These are phyloP conservation scores for Tulasnella sp. DNA, from an alignment of 768 basidiomycete species.

Conservation along the genomic window DNA sequence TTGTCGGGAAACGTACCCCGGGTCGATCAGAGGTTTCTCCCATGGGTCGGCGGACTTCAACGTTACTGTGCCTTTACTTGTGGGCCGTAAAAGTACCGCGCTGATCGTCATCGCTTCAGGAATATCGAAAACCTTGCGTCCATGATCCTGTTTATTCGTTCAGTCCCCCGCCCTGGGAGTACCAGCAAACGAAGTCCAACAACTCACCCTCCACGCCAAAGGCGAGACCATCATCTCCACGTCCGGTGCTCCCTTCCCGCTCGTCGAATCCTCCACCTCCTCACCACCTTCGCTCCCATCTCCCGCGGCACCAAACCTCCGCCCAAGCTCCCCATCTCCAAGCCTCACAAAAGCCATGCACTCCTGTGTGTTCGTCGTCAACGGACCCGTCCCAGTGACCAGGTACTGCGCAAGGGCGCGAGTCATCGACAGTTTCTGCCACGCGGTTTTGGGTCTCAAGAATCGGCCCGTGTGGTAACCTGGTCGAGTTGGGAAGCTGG, in stretches of 20 bases:
- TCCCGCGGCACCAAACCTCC: background rate
- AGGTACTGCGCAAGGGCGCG: background rate
- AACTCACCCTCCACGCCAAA: background rate
- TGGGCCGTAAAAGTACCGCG: background rate
- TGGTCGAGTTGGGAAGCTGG: background rate
- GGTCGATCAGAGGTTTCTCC: background rate
- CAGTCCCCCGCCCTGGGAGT: background rate
- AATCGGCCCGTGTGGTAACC: background rate
- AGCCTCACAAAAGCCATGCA: constrained; percentile 12
- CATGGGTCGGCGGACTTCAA: background rate
- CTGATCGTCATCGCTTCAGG: background rate
- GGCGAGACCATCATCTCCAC: constrained; percentile 26
- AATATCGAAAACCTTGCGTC: background rate
- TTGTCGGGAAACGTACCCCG: background rate
- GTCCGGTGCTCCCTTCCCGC: constrained; percentile 24
- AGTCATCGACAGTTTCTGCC: background rate
- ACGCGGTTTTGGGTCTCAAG: background rate
- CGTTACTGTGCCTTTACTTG: background rate
- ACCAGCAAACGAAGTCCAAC: background rate
- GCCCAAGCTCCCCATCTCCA: background rate
- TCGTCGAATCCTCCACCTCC: constrained; percentile 17
- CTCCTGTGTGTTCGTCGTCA: constrained; percentile 16
- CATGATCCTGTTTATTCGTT: background rate
- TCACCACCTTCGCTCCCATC: background rate
- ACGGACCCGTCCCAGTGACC: background rate